Evolutionary conservation across 2,329 filamentous ascomycete species (phyloP).

Genomic region (Teratosphaeria pseudoeucalypti): DNA sequence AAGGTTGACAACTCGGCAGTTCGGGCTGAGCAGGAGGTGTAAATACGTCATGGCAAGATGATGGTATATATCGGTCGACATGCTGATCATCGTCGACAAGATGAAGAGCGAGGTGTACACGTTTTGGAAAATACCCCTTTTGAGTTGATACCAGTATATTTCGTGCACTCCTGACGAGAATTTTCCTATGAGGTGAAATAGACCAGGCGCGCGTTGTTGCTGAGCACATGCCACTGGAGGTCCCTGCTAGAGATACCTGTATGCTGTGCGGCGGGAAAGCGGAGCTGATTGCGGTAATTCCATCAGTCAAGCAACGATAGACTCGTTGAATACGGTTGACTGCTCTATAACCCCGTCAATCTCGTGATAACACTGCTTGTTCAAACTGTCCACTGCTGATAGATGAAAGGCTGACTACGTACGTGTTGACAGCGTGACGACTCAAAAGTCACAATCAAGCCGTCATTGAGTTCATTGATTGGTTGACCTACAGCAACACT

Average conservation of each 20-base stretch:
- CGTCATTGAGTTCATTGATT: too few species aligned
- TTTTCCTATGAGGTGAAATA: background rate
- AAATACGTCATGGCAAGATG: background rate
- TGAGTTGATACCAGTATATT: background rate
- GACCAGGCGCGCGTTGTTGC: background rate
- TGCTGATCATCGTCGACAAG: background rate
- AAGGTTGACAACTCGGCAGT: conserved; percentile 34
- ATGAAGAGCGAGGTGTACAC: background rate
- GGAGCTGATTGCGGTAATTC: background rate
- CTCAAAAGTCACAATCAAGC: too few species aligned
- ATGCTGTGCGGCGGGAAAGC: background rate
- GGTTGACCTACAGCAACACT: too few species aligned
- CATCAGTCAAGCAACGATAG: too few species aligned
- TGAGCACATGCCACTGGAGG: too few species aligned
- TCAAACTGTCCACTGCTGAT: too few species aligned
- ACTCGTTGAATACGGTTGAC: too few species aligned
- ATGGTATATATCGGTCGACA: background rate
- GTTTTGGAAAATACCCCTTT: background rate
- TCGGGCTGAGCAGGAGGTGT: conserved; percentile 18
- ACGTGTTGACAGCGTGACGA: too few species aligned
- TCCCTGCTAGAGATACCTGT: too few species aligned
- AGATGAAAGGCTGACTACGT: too few species aligned
- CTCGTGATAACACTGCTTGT: too few species aligned
- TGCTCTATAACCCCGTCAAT: too few species aligned
- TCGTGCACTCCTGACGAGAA: background rate